These are phyloP conservation scores for Buxus sempervirens DNA, from an alignment of 164 flowering plant species.

Conservation along the genomic window DNA sequence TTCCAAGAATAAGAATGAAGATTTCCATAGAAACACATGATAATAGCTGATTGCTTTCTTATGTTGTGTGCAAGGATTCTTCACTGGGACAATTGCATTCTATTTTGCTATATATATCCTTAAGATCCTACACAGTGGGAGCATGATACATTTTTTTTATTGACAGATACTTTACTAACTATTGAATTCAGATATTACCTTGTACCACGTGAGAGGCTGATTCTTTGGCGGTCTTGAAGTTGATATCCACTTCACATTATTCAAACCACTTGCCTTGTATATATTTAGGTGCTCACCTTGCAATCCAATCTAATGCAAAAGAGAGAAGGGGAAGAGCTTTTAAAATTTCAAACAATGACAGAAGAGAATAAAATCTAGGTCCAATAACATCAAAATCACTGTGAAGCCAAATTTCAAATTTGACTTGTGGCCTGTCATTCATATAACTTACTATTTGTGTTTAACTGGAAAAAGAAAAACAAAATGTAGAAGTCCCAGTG, in stretches of 20 bases:
- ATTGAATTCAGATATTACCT: slow-evolving; percentile 41
- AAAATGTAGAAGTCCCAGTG: too few relatives aligned
- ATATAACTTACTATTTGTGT: too few relatives aligned
- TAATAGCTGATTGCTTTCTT: background rate
- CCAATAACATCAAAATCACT: too few relatives aligned
- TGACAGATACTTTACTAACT: background rate
- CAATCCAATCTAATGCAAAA: slow-evolving; percentile 64
- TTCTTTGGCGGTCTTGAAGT: slow-evolving; percentile 61
- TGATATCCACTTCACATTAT: slow-evolving; percentile 57
- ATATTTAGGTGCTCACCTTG: slow-evolving; percentile 76
- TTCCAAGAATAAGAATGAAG: background rate
- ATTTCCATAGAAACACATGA: background rate
- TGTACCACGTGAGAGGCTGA: slow-evolving; percentile 96
- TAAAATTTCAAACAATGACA: background rate
- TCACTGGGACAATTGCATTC: background rate
- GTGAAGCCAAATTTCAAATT: too few relatives aligned
- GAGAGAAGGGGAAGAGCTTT: background rate
- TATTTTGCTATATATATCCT: background rate
- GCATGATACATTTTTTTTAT: background rate
- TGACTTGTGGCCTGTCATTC: too few relatives aligned
- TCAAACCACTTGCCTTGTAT: slow-evolving; percentile 42
- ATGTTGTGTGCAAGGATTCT: background rate
- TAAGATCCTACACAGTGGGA: too few relatives aligned
- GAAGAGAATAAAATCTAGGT: background rate
- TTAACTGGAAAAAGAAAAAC: too few relatives aligned